Base-by-base conservation (phyloP, 108 stramenopile genomes). In the Bacterosira constricta region DNA sequence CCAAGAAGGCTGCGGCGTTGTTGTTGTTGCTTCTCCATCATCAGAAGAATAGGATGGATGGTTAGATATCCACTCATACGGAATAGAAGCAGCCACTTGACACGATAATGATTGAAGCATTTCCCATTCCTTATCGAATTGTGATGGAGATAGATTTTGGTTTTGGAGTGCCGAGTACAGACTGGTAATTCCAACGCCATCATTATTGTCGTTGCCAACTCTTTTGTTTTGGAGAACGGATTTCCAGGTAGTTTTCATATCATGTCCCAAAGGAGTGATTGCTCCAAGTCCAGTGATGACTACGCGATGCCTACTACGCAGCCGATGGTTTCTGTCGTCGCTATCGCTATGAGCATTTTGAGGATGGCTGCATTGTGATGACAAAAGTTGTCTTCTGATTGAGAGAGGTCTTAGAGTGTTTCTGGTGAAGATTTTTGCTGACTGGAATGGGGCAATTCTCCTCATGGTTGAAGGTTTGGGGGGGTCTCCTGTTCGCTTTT, bases 231-330 rank as follows among this genome's bases (percentile, higher is more conserved):
- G 20, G 67, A 83, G 65, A 10, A 96, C 67, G 1, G 78, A 49
- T 29, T 82, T 47, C 96, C 96, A 98, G 1, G 92, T 80, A 17
- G 83, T 69, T 31, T 45, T 44, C 55, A 92, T 71, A 27, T 91
- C 89, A 18, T 63, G 58, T 38, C 96, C 98, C 32, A 98, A 76
- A 13, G 98, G 98, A 15, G 91, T 88, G 45, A 96, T 85, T 32
- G 88, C 82, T 18, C 98, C 98, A 23, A 97, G 77, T 5, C 97
- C 97, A 12, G 96, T 98, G 11, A 99, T 92, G 11, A 97, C 98
- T 0, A 99, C 97, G 27, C 96, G 86, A 17, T 96, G 86, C 11
- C 38, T 6, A 11, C 20, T 6, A 36, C 18, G 56, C n/a, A 29
- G 56, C 34, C 21, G 21, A 23, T 1, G 42, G 2, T 17, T 17